phyloP scores from a whole-genome alignment of 129 eudicot genomes.

The Lonicera japonica region DNA sequence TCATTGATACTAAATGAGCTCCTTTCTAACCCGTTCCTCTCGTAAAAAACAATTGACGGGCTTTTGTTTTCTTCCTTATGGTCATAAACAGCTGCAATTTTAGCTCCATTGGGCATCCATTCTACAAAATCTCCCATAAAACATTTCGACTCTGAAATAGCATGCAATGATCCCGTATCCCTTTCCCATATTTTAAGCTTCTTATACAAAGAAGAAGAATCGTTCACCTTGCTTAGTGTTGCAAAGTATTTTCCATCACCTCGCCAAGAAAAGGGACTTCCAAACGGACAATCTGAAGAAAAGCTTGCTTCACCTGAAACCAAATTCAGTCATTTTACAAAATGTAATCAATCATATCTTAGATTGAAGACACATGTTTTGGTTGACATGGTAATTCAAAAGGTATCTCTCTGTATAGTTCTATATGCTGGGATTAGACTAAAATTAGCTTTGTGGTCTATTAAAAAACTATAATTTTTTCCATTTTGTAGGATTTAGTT shows the following conservation, averaged over 20 bases:
- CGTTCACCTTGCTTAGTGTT: conserved; percentile 43
- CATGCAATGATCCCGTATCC: conserved; percentile 72
- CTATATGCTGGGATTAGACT: too few species aligned
- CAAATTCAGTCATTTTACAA: conserved; percentile 18
- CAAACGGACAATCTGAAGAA: conserved; percentile 25
- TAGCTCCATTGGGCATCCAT: conserved; percentile 94
- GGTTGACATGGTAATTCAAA: background rate
- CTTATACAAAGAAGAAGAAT: conserved; percentile 36
- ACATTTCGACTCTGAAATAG: conserved; percentile 67
- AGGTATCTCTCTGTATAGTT: background rate
- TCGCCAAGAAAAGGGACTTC: conserved; percentile 68
- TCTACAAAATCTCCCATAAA: conserved; percentile 60
- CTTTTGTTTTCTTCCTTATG: conserved; percentile 36
- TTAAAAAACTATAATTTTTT: too few species aligned
- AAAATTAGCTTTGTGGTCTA: too few species aligned
- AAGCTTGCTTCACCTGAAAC: conserved; percentile 39
- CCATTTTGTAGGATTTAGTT: too few species aligned
- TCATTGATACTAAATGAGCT: conserved; percentile 65
- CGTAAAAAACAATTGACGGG: conserved; percentile 60
- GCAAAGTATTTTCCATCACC: conserved; percentile 94
- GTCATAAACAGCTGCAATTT: conserved; percentile 72
- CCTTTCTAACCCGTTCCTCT: conserved; percentile 86
- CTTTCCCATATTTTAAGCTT: conserved; percentile 95
- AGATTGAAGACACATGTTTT: background rate
- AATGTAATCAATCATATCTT: conserved; percentile 9